Base-by-base conservation (phyloP, 2,329 filamentous ascomycete genomes). In the Phialocephala subalpina region DNA sequence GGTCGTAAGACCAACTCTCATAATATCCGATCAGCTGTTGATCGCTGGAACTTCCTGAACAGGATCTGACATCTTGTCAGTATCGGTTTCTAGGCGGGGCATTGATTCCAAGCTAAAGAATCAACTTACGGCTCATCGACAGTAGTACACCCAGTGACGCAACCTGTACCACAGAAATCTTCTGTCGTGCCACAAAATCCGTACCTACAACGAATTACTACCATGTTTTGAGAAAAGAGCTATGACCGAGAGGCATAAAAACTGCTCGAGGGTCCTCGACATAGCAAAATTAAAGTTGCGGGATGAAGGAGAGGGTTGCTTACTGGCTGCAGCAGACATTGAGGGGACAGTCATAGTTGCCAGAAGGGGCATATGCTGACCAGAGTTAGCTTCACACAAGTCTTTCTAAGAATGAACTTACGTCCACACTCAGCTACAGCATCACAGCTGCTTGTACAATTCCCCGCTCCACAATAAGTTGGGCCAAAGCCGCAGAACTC, bases 181-280 rank as follows among this genome's bases (percentile, higher is more conserved):
- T 58, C 60, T 40, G 67, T 81, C 77, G 59, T 83, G 81, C 3
- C 74, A 73, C 69, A 82, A 82, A n/a, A n/a, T n/a, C n/a, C n/a
- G n/a, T n/a, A n/a, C n/a, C n/a, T n/a, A n/a, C n/a, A n/a, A n/a
- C n/a, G n/a, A n/a, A n/a, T n/a, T n/a, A n/a, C n/a, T n/a, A n/a
- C n/a, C n/a, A n/a, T n/a, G n/a, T n/a, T n/a, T n/a, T n/a, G n/a
- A n/a, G n/a, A n/a, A n/a, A n/a, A n/a, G n/a, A n/a, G n/a, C n/a
- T n/a, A n/a, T n/a, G n/a, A n/a, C n/a, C n/a, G n/a, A n/a, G n/a
- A n/a, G n/a, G n/a, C n/a, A n/a, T n/a, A n/a, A n/a, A n/a, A n/a
- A n/a, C n/a, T n/a, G n/a, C n/a, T n/a, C n/a, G n/a, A n/a, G n/a
- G n/a, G n/a, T n/a, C n/a, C n/a, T n/a, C n/a, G n/a, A n/a, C n/a